phyloP scores from a whole-genome alignment of 106 monocot species.

The Platanthera zijinensis region DNA sequence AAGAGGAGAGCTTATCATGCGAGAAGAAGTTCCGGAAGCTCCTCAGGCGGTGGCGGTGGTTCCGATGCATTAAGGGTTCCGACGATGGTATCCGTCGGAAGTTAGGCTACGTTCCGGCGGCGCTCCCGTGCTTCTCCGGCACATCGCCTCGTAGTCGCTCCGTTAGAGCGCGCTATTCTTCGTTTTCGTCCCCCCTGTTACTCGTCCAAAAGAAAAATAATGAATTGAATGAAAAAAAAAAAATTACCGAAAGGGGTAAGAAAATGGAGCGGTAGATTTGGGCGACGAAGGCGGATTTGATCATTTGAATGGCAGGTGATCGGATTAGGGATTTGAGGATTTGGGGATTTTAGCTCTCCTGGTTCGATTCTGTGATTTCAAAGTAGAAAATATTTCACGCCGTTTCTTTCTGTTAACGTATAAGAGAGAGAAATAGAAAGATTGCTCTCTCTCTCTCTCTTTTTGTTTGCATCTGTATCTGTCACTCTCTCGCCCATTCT shows the following conservation, averaged over 20 bases:
- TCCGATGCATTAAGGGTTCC: conserved; percentile 20
- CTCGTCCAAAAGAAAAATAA: not conserved
- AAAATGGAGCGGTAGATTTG: not conserved
- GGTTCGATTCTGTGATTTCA: not conserved
- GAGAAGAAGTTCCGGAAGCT: conserved; percentile 31
- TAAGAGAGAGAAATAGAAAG: not conserved
- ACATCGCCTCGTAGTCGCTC: not conserved
- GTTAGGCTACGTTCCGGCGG: not conserved
- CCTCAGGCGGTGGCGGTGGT: conserved; percentile 15
- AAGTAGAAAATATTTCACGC: not conserved
- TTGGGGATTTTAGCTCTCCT: not conserved
- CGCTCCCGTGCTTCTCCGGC: not conserved
- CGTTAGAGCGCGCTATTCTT: not conserved
- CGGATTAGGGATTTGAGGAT: not conserved
- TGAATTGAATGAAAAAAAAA: not conserved
- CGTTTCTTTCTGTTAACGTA: not conserved
- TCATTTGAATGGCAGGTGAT: not conserved
- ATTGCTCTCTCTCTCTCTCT: not conserved
- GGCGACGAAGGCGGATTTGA: not conserved
- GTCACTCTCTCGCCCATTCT: not conserved
- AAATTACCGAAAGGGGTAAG: not conserved
- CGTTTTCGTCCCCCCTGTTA: not conserved
- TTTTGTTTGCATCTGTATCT: not conserved
- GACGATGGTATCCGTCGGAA: not conserved
- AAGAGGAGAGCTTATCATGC: conserved; percentile 12